Base-by-base conservation (phyloP, 768 basidiomycete species). In the Tricholoma furcatifolium region DNA sequence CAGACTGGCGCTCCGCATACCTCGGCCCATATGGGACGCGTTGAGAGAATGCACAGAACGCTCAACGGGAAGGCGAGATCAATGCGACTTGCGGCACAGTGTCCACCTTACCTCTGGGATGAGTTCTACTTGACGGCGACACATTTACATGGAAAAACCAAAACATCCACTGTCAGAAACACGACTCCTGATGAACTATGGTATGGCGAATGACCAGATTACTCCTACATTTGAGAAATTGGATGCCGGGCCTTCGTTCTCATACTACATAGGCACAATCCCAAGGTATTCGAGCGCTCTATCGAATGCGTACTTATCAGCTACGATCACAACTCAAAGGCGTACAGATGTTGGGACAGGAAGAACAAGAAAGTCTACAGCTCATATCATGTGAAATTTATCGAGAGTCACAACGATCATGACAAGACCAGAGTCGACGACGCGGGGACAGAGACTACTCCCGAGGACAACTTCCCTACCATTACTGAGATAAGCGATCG, bases 301-400 rank as follows among this genome's bases (percentile, higher is more conserved):
- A n/a, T n/a, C n/a, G n/a, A n/a, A n/a, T n/a, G n/a, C n/a, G n/a
- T 30, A 60, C 63, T 0, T 65, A 67, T 76, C 46, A 70, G 75
- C 3, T 77, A 75, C 50, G 59, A 65, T 2, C 34, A 50, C 1
- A 60, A 62, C 14, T 62, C 70, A 3, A 73, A 73, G 49, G 70
- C 64, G 2, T 76, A 68, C 47, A 47, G 59, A 14, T 65, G 68
- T 55, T 70, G 67, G 27, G 55, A 74, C 38, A 51, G 56, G 4
- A 20, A 38, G 9, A 54, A 60, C 1, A 23, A 51, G 14, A 56
- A 55, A 5, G 48, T 65, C n/a, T n/a, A n/a, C n/a, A n/a, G n/a
- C n/a, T n/a, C n/a, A n/a, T n/a, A n/a, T n/a, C n/a, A n/a, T n/a
- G n/a, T n/a, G n/a, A n/a, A n/a, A n/a, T n/a, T n/a, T n/a, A n/a